Evolutionary conservation across 2,329 filamentous ascomycete genomes (phyloP).

Genomic region (Coniochaeta sp.): DNA sequence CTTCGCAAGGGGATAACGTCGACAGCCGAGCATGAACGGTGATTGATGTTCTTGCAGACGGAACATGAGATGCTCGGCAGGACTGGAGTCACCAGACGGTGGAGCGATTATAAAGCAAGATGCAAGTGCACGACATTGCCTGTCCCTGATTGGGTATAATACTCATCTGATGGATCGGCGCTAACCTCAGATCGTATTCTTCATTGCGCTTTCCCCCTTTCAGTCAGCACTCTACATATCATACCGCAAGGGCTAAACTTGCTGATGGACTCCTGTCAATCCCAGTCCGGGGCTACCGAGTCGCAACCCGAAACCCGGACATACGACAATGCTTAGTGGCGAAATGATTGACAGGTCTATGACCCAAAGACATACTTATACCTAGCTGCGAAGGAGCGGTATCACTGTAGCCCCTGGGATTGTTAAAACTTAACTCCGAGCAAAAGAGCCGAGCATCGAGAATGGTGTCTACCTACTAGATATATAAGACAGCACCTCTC

Average conservation of each 20-base stretch:
- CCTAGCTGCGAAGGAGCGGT: neutral
- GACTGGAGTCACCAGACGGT: neutral
- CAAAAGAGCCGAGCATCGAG: neutral
- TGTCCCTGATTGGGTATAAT: neutral
- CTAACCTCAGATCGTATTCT: slow-evolving; percentile 11
- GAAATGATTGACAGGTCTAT: neutral
- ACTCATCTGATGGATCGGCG: neutral
- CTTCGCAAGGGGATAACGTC: neutral
- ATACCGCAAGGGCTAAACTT: too few species aligned
- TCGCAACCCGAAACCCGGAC: neutral
- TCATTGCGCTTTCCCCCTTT: slow-evolving; percentile 2
- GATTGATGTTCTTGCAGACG: neutral
- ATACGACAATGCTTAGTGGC: neutral
- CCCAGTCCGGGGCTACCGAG: too few species aligned
- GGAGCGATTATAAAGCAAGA: too few species aligned
- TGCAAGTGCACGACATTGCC: neutral
- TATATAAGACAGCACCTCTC: neutral
- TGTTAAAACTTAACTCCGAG: neutral
- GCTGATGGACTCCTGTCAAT: too few species aligned
- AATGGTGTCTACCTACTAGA: too few species aligned
- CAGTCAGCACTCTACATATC: neutral
- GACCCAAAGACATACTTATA: neutral
- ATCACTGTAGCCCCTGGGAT: neutral
- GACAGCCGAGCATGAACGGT: neutral
- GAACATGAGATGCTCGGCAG: neutral